Evolutionary conservation across 2,329 filamentous ascomycete genomes (phyloP), one percentile per base, ranked within the genome.

Genomic region (Coniochaeta pulveracea): DNA sequence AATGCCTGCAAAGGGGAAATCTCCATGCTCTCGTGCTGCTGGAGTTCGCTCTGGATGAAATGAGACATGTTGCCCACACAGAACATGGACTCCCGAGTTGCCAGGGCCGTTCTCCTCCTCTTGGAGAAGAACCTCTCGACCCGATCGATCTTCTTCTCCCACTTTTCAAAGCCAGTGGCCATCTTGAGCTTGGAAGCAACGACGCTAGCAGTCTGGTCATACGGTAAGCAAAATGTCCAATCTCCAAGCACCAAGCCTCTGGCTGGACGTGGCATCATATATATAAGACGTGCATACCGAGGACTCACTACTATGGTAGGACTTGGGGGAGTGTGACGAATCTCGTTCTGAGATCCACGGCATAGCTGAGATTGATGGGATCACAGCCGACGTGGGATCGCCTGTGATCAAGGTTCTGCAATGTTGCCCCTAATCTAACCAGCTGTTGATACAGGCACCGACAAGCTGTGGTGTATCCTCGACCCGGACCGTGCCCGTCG

Each of bases 91-190:
- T 18, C 30, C 8, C 7, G 14, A 19, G 8, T 17, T n/a, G n/a
- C n/a, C 16, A 18, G 9, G 14, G 45, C 27, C 11, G 38, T 42
- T 23, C 47, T 39, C 40, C 47, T 60, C 46, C 47, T 58, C 45
- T 60, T 70, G 34, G 58, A 58, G 47, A 75, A 73, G 41, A 73
- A 56, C 44, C 57, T 60, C 52, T 73, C 69, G 27, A 74, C 50
- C 37, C 43, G 55, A 39, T 57, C 47, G 10, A 74, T 69, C 42
- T 71, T 57, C 46, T 57, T 61, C 52, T 74, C 69, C 21, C 74
- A 49, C 39, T 43, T 56, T 35, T 66, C 66, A 26, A 71, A 54
- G 10, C 64, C 54, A 44, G 57, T 63, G 34, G 65, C 56, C 67
- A 72, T 69, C 34, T 40, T 58, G 37, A 37, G n/a, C 9, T 24